A percentile compares a stretch with the other conserved stretches of the same genome.
phyloP scores from a whole-genome alignment of 1,139 yeast species.

The Petasospora rhodanensis region DNA sequence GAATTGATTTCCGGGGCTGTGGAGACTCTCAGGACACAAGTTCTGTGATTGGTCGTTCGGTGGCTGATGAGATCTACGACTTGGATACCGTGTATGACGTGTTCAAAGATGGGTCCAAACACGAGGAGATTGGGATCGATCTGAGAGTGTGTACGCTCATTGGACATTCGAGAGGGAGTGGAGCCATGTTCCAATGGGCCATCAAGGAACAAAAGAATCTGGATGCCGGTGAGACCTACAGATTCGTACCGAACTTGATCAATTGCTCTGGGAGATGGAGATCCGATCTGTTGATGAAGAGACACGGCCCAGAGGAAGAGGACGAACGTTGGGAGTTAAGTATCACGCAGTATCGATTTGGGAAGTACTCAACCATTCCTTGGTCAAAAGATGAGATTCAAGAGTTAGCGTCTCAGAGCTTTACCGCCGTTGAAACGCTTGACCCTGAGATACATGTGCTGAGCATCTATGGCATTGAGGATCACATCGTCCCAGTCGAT shows the following conservation, averaged over 20 bases:
- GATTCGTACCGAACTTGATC: slow-evolving; percentile 57
- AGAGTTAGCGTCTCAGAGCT: slow-evolving; percentile 50
- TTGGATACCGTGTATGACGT: slow-evolving; percentile 50
- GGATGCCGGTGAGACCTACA: slow-evolving; percentile 30
- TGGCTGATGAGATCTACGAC: slow-evolving; percentile 65
- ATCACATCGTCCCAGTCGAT: slow-evolving; percentile 56
- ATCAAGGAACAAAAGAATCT: slow-evolving; percentile 35
- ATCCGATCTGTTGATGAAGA: slow-evolving; percentile 32
- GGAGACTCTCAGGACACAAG: slow-evolving; percentile 66
- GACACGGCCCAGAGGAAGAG: slow-evolving; percentile 13
- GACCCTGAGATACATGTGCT: slow-evolving; percentile 49
- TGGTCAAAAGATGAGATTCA: slow-evolving; percentile 50
- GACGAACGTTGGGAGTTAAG: slow-evolving; percentile 2
- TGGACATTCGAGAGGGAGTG: slow-evolving; percentile 77
- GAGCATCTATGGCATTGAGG: slow-evolving; percentile 69
- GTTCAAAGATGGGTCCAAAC: slow-evolving; percentile 29
- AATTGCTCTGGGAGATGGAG: slow-evolving; percentile 69
- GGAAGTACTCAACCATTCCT: slow-evolving; percentile 37
- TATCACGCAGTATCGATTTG: slow-evolving; percentile 42
- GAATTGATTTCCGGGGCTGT: slow-evolving; percentile 84
- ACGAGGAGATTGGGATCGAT: slow-evolving; percentile 33
- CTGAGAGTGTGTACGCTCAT: slow-evolving; percentile 52
- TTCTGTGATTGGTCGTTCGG: slow-evolving; percentile 47
- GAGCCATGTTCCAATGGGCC: slow-evolving; percentile 75
- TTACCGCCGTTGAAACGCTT: slow-evolving; percentile 39